Evolutionary conservation across 768 basidiomycete genomes (phyloP), one percentile per base, ranked within the genome.

Genomic region (Mrakia frigida): DNA sequence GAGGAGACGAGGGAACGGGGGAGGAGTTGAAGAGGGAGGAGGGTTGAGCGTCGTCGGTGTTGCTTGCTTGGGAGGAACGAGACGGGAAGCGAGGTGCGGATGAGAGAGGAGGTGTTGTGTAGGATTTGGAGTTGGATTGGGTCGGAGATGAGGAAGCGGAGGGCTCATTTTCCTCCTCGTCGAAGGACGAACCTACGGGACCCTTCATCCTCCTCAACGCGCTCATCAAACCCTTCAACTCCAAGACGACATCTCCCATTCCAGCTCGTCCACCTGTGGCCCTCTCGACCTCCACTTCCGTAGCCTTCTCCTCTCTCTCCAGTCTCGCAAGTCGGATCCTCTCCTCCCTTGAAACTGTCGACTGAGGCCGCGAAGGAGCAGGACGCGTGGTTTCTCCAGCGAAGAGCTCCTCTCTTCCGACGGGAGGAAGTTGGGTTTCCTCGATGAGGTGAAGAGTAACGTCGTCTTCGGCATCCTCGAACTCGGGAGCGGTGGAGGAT

Each of bases 161-260:
- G 6, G 43, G 25, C 37, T 68, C 16, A 0, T 33, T 35, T 25
- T 63, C 50, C 25, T 65, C 65, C 5, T 60, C 60, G 41, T 69
- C 31, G n/a, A 74, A 41, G 6, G 39, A 39, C 21, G 56, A 25
- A n/a, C 52, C 73, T 18, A 52, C 31, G 10, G 70, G 39, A 10
- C 71, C 71, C 65, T 78, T 78, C 37, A 33, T 23, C 23, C 73
- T 52, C 25, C 77, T 33, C 0, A 78, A 59, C 50, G 59, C 68
- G n/a, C 73, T 43, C 77, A 78, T 78, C 25, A 78, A 59, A 0
- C 77, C 77, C 46, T 78, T 74, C 28, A 78, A 60, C 60, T 78
- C 77, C 35, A 60, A 21, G 52, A 78, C 72, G 14, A 78, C 77
- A n/a, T 78, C 74, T 14, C 74, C 74, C 53, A 75, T 59, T 10